Conservation (phyloP, 257 asterid species). For the Nicotiana obtusifolia region DNA sequence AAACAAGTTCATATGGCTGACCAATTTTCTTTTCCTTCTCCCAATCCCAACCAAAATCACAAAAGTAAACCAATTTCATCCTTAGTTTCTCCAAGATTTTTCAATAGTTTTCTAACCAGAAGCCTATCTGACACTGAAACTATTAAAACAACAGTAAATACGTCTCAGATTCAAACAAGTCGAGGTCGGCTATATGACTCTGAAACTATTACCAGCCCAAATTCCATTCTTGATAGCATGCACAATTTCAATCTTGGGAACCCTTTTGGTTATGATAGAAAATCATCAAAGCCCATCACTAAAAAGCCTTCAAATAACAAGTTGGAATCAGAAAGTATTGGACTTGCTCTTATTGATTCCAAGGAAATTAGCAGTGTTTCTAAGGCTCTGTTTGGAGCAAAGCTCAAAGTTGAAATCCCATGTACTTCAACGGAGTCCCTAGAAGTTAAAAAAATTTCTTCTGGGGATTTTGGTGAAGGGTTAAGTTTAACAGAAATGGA, state of each 20-base stretch:
- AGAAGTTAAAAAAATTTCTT: conserved; percentile 20
- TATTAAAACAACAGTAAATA: not conserved
- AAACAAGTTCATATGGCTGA: conserved; percentile 58
- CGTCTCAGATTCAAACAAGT: not conserved
- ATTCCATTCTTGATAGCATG: conserved; percentile 62
- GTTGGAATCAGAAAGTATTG: conserved; percentile 45
- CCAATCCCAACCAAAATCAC: conserved; percentile 28
- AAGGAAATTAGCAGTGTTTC: conserved; percentile 20
- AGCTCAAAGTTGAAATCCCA: conserved; percentile 72
- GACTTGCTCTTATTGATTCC: conserved; percentile 72
- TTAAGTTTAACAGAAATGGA: conserved; percentile 81
- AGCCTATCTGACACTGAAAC: conserved; percentile 29
- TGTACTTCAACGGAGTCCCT: conserved; percentile 35
- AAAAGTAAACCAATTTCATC: conserved; percentile 43
- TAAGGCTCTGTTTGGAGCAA: conserved; percentile 63
- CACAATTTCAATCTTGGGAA: conserved; percentile 34
- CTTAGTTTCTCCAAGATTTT: conserved; percentile 59
- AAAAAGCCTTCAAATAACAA: not conserved
- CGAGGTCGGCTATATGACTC: conserved; percentile 11
- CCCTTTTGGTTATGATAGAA: conserved; percentile 43
- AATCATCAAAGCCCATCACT: not conserved
- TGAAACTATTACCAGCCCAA: conserved; percentile 49
- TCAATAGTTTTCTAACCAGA: conserved; percentile 51
- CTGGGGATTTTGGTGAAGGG: conserved; percentile 27
- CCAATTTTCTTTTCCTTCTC: conserved; percentile 27